Evolutionary conservation across 768 basidiomycete species (phyloP).

Genomic region (Obba rivulosa): DNA sequence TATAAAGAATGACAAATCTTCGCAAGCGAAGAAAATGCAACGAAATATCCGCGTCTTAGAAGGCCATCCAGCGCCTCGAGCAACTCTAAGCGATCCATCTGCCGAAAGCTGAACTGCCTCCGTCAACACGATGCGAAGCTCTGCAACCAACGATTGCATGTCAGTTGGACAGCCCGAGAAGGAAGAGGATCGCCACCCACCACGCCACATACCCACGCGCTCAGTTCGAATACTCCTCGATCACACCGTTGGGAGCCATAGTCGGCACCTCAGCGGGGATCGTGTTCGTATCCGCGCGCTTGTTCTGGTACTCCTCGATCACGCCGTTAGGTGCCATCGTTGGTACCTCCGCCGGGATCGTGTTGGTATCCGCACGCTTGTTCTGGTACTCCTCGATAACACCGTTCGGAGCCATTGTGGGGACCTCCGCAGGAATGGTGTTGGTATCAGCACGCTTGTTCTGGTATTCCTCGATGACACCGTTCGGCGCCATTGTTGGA

Average conservation of each 20-base stretch:
- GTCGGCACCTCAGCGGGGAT: constrained; percentile 29
- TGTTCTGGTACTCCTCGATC: constrained; percentile 12
- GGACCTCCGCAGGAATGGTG: constrained; percentile 21
- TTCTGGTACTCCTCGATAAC: constrained; percentile 12
- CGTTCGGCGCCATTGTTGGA: constrained; percentile 29
- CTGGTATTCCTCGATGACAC: constrained; percentile 26
- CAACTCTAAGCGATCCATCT: neutral
- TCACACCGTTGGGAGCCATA: constrained; percentile 29
- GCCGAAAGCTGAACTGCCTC: constrained; percentile 1
- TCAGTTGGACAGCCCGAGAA: neutral
- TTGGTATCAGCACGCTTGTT: constrained; percentile 17
- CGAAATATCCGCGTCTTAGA: constrained; percentile 10
- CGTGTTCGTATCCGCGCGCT: constrained; percentile 11
- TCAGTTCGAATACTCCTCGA: constrained; percentile 20
- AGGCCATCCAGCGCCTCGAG: constrained; percentile 8
- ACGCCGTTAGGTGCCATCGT: constrained; percentile 23
- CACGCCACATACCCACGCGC: too few relatives aligned
- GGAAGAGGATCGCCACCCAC: neutral
- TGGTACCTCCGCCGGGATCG: constrained; percentile 27
- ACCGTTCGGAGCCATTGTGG: constrained; percentile 15
- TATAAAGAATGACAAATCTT: constrained; percentile 11
- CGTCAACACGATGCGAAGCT: neutral
- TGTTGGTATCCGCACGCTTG: constrained; percentile 22
- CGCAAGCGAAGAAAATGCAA: constrained; percentile 13
- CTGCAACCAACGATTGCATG: neutral